phyloP scores from a whole-genome alignment of 495 filamentous ascomycete genomes.

The Penicillium malachiteum region DNA sequence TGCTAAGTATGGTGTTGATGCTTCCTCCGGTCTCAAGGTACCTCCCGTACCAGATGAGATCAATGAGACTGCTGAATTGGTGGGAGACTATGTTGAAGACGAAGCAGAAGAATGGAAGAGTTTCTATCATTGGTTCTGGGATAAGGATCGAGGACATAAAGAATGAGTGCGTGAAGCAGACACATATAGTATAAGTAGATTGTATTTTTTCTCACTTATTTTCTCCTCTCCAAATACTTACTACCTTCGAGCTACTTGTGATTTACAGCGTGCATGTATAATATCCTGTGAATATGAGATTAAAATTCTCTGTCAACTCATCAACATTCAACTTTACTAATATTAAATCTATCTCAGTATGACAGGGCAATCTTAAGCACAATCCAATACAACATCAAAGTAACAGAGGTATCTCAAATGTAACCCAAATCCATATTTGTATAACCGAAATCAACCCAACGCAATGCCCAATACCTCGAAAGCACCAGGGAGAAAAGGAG shows the following conservation, averaged over 20 bases:
- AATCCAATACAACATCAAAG: not conserved
- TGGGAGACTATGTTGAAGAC: slow-evolving; percentile 49
- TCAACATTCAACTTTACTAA: too few relatives aligned
- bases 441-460: not conserved
- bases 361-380: not conserved
- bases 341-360: too few relatives aligned
- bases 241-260: too few relatives aligned
- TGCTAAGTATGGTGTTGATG: slow-evolving; percentile 20
- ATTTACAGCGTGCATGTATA: too few relatives aligned
- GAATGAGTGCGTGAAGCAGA: slow-evolving; percentile 1
- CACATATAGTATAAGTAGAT: too few relatives aligned
- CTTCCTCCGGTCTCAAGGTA: slow-evolving; percentile 22
- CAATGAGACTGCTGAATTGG: slow-evolving; percentile 48
- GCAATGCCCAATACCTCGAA: not conserved
- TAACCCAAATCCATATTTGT: not conserved
- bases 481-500: not conserved
- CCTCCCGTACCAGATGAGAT: slow-evolving; percentile 25
- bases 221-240: too few relatives aligned
- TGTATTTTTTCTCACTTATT: too few relatives aligned
- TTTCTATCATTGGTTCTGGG: slow-evolving; percentile 51
- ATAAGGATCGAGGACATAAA: slow-evolving; percentile 23
- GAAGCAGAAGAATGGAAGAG: slow-evolving; percentile 42
- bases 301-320: too few relatives aligned
- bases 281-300: too few relatives aligned
- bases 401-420: not conserved